Evolutionary conservation across 225 moss, liverwort and hornwort species (phyloP).

Genomic region (Anthoceros angustus): DNA sequence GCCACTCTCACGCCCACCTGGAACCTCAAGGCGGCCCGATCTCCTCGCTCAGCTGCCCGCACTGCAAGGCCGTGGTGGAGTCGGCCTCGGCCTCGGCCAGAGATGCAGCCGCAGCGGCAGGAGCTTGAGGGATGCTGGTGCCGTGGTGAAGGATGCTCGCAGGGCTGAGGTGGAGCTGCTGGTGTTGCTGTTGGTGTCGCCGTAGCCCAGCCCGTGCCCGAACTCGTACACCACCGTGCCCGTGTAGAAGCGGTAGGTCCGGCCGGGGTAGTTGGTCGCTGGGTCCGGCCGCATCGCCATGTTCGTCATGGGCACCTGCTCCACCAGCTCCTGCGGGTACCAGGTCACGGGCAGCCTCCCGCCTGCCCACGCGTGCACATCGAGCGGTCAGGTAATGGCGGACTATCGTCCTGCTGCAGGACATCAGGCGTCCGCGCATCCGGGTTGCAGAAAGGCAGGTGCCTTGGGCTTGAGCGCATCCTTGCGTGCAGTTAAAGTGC

Average conservation of each 20-base stretch:
- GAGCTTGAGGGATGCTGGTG: background rate
- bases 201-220: slow-evolving; percentile 63
- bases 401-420: too few relatives aligned
- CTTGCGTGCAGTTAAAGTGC: slow-evolving; percentile 27
- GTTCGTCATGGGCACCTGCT: slow-evolving; percentile 55
- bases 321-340: slow-evolving; percentile 58
- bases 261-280: slow-evolving; percentile 47
- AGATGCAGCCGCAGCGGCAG: background rate
- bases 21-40: slow-evolving; percentile 23
- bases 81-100: background rate
- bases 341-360: slow-evolving; percentile 65
- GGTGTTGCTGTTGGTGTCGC: slow-evolving; percentile 21
- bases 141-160: background rate
- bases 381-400: too few relatives aligned
- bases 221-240: slow-evolving; percentile 58
- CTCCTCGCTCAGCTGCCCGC: background rate
- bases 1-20: slow-evolving; percentile 23
- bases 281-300: slow-evolving; percentile 76
- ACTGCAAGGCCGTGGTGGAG: background rate
- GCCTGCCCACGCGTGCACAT: slow-evolving; percentile 20
- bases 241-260: slow-evolving; percentile 71
- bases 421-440: slow-evolving; percentile 20
- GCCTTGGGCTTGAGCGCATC: slow-evolving; percentile 31
- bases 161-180: background rate
- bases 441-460: slow-evolving; percentile 25